A percentile compares a stretch with the other conserved stretches of the same genome.
phyloP scores from a whole-genome alignment of 2,329 filamentous ascomycete genomes.

The Periglandula ipomoeae region DNA sequence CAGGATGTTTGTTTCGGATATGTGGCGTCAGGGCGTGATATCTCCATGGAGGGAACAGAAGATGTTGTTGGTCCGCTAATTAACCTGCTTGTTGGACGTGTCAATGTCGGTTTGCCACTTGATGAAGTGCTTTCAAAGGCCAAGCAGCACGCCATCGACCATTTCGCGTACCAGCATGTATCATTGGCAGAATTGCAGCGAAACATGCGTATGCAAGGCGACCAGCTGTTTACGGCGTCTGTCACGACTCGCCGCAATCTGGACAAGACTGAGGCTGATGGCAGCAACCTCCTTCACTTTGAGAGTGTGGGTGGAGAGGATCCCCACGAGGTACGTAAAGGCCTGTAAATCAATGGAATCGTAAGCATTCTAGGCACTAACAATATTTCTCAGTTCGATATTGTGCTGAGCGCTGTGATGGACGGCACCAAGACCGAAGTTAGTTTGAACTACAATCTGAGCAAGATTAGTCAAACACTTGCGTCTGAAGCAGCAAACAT shows the following conservation, averaged over 20 bases:
- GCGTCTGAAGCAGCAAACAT: not conserved
- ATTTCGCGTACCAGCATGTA: slow-evolving; percentile 4
- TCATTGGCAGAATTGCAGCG: slow-evolving; percentile 5
- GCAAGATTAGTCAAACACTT: not conserved
- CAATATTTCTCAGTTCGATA: slow-evolving; percentile 3
- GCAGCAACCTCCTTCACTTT: not conserved
- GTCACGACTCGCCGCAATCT: slow-evolving; percentile 1
- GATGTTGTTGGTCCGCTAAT: too few species aligned
- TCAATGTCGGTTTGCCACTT: too few species aligned
- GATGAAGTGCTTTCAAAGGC: too few species aligned
- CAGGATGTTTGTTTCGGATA: too few species aligned
- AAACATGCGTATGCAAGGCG: not conserved
- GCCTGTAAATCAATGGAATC: too few species aligned
- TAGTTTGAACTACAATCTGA: not conserved
- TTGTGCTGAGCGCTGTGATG: not conserved
- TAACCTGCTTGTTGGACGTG: too few species aligned
- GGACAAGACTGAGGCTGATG: not conserved
- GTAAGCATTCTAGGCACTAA: not conserved
- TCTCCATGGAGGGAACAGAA: too few species aligned
- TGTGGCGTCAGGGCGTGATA: too few species aligned
- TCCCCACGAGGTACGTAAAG: slow-evolving; percentile 5
- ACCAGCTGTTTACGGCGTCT: slow-evolving; percentile 4
- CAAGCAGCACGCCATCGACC: too few species aligned
- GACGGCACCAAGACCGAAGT: not conserved
- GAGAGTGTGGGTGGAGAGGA: slow-evolving; percentile 1